These are phyloP conservation scores for Termitomyces heimii DNA, from an alignment of 768 basidiomycete species.

Conservation along the genomic window DNA sequence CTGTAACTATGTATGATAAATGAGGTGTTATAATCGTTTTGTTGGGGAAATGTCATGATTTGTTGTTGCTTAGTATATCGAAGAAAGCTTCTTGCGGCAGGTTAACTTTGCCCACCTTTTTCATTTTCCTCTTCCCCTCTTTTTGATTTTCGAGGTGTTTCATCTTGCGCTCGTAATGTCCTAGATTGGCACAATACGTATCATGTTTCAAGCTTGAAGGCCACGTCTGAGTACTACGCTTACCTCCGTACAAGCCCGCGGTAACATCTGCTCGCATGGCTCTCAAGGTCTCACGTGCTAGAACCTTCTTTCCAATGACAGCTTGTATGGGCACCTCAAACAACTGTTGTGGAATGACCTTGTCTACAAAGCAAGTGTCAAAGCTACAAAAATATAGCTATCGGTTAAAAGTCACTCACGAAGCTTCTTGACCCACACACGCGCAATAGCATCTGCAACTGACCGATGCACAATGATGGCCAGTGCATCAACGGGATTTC, in stretches of 20 bases:
- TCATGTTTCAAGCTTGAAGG: not conserved
- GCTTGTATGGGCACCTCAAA: conserved; percentile 98
- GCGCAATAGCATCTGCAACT: conserved; percentile 65
- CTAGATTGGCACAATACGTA: conserved; percentile 24
- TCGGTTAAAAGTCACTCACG: conserved; percentile 45
- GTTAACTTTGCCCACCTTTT: conserved; percentile 81
- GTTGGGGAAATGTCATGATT: conserved; percentile 17
- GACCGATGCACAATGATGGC: conserved; percentile 88
- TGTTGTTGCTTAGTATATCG: conserved; percentile 70
- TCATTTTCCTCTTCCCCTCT: conserved; percentile 87
- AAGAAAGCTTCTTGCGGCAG: conserved; percentile 97
- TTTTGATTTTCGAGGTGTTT: conserved; percentile 88
- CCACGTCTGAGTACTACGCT: conserved; percentile 3
- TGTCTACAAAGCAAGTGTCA: conserved; percentile 41
- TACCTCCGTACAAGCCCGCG: conserved; percentile 88
- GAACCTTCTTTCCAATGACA: conserved; percentile 76
- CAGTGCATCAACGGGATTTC: conserved; percentile 87
- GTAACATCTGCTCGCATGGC: conserved; percentile 90
- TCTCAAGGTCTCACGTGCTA: conserved; percentile 85
- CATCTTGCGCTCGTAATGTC: conserved; percentile 92
- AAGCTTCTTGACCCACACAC: conserved; percentile 87
- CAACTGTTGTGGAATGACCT: conserved; percentile 87
- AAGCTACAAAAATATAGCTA: not conserved
- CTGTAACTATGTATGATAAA: conserved; percentile 15
- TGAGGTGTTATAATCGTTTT: not conserved